phyloP scores from a whole-genome alignment of 192 early-diverging fungal genomes.

The Coemansia sp. region DNA sequence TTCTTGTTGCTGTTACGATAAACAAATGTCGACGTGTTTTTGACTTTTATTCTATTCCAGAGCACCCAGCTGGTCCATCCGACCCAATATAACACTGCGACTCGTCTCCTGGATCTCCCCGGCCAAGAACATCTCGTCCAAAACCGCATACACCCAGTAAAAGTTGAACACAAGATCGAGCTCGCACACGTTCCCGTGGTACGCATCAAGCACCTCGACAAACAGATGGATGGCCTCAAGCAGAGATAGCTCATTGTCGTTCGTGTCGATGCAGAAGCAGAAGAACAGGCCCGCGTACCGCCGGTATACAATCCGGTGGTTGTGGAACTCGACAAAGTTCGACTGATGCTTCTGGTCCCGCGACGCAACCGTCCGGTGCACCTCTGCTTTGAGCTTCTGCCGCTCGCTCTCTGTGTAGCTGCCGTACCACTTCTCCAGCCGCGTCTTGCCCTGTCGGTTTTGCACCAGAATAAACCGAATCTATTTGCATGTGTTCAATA shows the following conservation, averaged over 20 bases:
- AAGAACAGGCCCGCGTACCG: conserved; percentile 99
- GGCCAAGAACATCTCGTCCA: conserved; percentile 97
- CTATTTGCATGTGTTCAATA: conserved; percentile 18
- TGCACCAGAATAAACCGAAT: conserved; percentile 97
- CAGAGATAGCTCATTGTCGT: conserved; percentile 95
- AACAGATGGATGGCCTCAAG: conserved; percentile 98
- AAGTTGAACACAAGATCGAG: conserved; percentile 98
- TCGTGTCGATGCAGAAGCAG: conserved; percentile 97
- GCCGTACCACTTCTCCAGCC: conserved; percentile 97
- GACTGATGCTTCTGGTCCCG: conserved; percentile 96
- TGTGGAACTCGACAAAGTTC: conserved; percentile 99
- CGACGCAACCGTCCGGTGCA: conserved; percentile 93
- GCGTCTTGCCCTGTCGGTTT: conserved; percentile 97
- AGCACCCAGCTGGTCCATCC: conserved; percentile 75
- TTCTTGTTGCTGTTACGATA: too few relatives aligned
- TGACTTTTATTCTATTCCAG: conserved; percentile 54
- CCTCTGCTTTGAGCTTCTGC: conserved; percentile 88
- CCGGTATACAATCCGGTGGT: conserved; percentile 97
- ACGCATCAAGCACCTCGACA: conserved; percentile 97
- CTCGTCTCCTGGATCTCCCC: conserved; percentile 99
- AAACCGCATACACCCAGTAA: conserved; percentile 94
- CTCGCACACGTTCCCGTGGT: conserved; percentile 99
- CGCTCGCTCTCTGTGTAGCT: conserved; percentile 94
- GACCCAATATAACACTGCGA: conserved; percentile 68
- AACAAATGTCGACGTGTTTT: too few relatives aligned